Percentiles rank a stretch among this genome's conserved stretches.
phyloP scores from a whole-genome alignment of 2,329 filamentous ascomycete species.

The Clonostachys rhizophaga region DNA sequence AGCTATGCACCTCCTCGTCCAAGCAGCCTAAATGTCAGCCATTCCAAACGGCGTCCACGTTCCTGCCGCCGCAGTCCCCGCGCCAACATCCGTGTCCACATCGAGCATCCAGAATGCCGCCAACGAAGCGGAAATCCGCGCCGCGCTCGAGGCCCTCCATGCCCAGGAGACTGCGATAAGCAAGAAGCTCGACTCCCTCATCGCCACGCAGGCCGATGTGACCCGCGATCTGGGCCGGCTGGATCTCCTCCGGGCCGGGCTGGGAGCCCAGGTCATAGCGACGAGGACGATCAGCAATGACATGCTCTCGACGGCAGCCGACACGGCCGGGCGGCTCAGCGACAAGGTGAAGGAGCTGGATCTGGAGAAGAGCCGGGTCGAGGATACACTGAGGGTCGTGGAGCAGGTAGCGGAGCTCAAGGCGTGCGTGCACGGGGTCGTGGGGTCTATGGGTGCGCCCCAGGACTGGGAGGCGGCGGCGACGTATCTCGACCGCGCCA shows the following conservation, averaged over 20 bases:
- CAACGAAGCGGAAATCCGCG: conserved; percentile 74
- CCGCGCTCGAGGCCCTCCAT: conserved; percentile 71
- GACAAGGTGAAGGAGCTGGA: conserved; percentile 84
- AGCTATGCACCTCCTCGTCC: conserved; percentile 36
- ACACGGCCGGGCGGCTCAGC: conserved; percentile 81
- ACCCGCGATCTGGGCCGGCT: conserved; percentile 82
- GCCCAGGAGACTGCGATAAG: conserved; percentile 71
- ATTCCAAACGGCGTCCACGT: conserved; percentile 35
- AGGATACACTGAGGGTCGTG: conserved; percentile 84
- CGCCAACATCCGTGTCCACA: conserved; percentile 4
- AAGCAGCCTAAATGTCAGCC: conserved; percentile 38
- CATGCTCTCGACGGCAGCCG: conserved; percentile 83
- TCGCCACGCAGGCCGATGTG: conserved; percentile 81
- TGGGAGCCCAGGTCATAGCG: conserved; percentile 81
- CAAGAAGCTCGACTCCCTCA: conserved; percentile 66
- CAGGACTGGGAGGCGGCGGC: conserved; percentile 99
- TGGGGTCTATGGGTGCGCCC: conserved; percentile 93
- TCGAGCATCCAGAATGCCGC: conserved; percentile 61
- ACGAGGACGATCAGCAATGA: conserved; percentile 80
- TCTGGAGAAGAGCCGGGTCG: conserved; percentile 85
- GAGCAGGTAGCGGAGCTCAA: conserved; percentile 97
- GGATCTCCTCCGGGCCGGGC: conserved; percentile 81
- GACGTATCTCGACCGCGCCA: conserved; percentile 79
- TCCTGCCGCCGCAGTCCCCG: conserved; percentile 14
- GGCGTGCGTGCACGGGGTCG: conserved; percentile 89